These are phyloP conservation scores for Thamnidium elegans DNA, from an alignment of 192 early-diverging fungal species.

Conservation along the genomic window DNA sequence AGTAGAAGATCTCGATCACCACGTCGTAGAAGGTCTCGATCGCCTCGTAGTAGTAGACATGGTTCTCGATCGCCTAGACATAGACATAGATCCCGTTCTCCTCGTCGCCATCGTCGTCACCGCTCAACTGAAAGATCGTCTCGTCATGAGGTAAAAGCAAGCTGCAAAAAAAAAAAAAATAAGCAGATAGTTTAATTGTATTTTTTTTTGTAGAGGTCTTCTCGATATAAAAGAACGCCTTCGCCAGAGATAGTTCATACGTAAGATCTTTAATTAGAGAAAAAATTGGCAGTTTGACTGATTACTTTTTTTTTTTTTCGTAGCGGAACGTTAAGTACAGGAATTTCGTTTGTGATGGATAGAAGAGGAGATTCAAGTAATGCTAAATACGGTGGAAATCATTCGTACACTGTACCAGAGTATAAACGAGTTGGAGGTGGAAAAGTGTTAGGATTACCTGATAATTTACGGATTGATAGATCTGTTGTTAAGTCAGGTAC, in stretches of 20 bases:
- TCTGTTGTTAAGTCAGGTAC: constrained; percentile 27
- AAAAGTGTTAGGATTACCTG: not conserved
- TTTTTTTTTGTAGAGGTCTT: not conserved
- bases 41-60: not conserved
- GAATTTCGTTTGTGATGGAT: not conserved
- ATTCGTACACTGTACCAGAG: not conserved
- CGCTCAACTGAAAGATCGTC: not conserved
- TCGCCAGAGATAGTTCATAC: not conserved
- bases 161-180: not conserved
- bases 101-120: not conserved
- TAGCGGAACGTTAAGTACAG: not conserved
- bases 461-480: constrained; percentile 4
- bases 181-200: no score
- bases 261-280: not conserved
- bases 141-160: not conserved
- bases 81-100: not conserved
- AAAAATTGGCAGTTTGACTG: not conserved
- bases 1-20: not conserved
- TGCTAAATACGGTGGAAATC: not conserved
- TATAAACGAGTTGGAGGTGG: constrained; percentile 10
- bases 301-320: not conserved
- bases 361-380: not conserved
- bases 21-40: not conserved
- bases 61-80: not conserved
- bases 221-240: not conserved